A percentile compares a stretch with the other conserved stretches of the same genome.
Evolutionary conservation across 305 asterid species (phyloP).

Genomic region (Fraxinus floribunda): DNA sequence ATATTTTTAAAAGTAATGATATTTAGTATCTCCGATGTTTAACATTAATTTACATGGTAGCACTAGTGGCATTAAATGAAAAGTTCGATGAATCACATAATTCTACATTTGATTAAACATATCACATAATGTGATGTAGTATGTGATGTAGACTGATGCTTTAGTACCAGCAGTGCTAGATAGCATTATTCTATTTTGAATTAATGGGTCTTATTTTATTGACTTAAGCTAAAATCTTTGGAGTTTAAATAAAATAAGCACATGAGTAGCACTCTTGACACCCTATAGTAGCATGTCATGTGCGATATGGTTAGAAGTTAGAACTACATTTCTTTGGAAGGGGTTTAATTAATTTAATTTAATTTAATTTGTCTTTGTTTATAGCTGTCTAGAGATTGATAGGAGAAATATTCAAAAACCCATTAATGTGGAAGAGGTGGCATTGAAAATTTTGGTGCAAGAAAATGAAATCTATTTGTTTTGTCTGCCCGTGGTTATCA

Average conservation of each 20-base stretch:
- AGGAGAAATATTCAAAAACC: neutral
- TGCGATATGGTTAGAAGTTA: neutral
- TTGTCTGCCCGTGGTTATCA: constrained; percentile 31
- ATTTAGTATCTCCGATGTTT: no score
- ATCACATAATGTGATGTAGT: no score
- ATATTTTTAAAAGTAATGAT: neutral
- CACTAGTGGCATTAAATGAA: no score
- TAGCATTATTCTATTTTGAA: no score
- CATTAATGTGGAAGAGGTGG: constrained; percentile 8
- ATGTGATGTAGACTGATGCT: no score
- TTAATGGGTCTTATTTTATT: neutral
- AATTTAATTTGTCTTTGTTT: neutral
- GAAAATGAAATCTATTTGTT: neutral
- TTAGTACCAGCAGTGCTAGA: no score
- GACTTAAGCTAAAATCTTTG: neutral
- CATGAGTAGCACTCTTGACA: neutral
- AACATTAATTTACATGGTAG: no score
- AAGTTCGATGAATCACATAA: no score
- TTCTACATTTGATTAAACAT: no score
- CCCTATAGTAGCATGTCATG: neutral
- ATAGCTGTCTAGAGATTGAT: constrained; percentile 1
- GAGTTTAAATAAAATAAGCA: neutral
- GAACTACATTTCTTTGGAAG: constrained; percentile 1
- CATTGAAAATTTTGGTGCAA: neutral
- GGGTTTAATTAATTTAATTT: neutral